Conservation (phyloP, 768 basidiomycete species). For the Podaxis sp. region DNA sequence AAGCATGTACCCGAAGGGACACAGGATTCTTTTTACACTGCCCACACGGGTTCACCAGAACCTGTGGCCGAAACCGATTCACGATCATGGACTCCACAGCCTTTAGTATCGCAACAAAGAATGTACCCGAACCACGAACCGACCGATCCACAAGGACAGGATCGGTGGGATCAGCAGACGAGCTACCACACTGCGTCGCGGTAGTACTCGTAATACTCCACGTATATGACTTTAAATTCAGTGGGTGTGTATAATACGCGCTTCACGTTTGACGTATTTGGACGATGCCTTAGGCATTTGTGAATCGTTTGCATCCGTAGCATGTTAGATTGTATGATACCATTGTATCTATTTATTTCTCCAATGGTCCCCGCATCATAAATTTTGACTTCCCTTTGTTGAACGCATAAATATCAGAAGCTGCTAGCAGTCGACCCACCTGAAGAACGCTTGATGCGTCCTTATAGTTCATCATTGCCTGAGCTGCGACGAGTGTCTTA, state of each 20-base stretch:
- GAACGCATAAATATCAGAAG: too few species aligned
- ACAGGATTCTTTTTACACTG: not conserved
- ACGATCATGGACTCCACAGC: not conserved
- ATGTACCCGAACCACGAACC: not conserved
- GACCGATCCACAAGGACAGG: not conserved
- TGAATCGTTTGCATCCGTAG: not conserved
- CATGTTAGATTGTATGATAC: not conserved
- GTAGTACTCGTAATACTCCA: not conserved
- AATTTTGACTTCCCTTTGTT: not conserved
- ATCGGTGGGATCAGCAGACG: not conserved
- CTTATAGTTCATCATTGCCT: too few species aligned
- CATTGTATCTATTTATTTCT: not conserved
- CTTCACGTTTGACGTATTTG: not conserved
- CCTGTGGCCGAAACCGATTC: not conserved
- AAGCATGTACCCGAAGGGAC: not conserved
- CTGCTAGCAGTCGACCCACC: too few species aligned
- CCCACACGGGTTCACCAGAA: not conserved
- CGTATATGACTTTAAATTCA: too few species aligned
- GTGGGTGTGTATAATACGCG: too few species aligned
- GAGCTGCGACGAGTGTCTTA: too few species aligned
- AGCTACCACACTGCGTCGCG: not conserved
- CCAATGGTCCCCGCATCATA: not conserved
- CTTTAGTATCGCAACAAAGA: constrained; percentile 15
- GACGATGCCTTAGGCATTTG: not conserved
- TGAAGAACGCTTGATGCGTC: too few species aligned